Evolutionary conservation across 352 stramenopile species (phyloP), one percentile per base, ranked within the genome.

Genomic region (Phytopythium chamaehyphon): DNA sequence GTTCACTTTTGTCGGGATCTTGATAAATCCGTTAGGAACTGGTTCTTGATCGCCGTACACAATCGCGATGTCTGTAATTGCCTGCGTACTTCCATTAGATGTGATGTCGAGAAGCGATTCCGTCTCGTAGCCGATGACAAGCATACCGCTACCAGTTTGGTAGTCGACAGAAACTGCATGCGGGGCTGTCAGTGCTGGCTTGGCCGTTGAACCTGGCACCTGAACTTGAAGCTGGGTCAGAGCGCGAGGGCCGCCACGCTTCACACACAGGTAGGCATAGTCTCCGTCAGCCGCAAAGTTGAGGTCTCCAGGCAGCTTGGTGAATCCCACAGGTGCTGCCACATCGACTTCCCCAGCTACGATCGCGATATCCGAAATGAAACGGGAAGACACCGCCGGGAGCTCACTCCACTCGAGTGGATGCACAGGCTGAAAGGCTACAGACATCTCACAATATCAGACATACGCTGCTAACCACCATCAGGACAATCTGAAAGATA

Each of bases 241-340:
- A 8, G 57, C 66, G 15, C 55, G 64, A 40, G 44, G 35, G 7
- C 55, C 53, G 57, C 75, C 76, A 55, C 81, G 63, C 43, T 88
- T 81, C 16, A 88, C 54, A 56, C 81, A 93, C 26, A 93, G 45
- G 54, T 85, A 89, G 36, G 83, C 62, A 55, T 88, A 88, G 45
- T 82, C 66, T 0, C 83, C 83, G 4, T 78, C 79, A 0, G 66
- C 71, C 2, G 65, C 76, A 55, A 74, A 74, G 38, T 92, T 90
- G 16, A 92, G 57, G 47, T 88, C 77, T 3, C 61, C 56, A 16
- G 65, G 56, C 8, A 93, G 36, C 43, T 82, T 82, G 2, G 61
- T 62, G 43, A 76, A 93, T 8, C 81, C 82, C 24, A 56, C 21
- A 10, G 83, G 77, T 3, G 73, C 47, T 38, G 65, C 47, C 3